Evolutionary conservation across 108 stramenopile species (phyloP).

Genomic region (Pelagomonas calceolata): DNA sequence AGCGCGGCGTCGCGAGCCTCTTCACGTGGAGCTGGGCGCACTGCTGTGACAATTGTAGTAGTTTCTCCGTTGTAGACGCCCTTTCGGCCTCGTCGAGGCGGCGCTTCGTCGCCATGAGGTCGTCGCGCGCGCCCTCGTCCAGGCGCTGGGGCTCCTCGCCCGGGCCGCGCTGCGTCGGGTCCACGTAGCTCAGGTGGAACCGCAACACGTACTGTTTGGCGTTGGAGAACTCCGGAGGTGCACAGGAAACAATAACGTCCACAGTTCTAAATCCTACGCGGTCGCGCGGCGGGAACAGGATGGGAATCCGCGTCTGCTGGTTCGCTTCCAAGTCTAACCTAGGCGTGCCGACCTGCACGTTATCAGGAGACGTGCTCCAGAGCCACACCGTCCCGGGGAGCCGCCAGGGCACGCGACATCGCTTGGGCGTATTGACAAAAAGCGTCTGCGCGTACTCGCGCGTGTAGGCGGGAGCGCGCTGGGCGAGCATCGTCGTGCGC

Average conservation of each 20-base stretch:
- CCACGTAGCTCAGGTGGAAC: background rate
- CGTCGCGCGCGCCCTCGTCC: too few species aligned
- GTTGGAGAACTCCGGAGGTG: background rate
- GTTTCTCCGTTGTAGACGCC: background rate
- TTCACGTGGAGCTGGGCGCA: background rate
- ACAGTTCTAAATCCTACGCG: background rate
- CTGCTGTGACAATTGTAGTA: background rate
- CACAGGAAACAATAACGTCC: background rate
- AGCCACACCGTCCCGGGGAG: background rate
- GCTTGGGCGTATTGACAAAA: background rate
- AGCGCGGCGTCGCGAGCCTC: background rate
- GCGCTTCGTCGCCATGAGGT: background rate
- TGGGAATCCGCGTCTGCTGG: background rate
- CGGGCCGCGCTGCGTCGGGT: background rate
- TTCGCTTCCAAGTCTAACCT: background rate
- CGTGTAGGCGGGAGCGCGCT: background rate
- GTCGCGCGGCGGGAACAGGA: background rate
- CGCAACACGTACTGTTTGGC: background rate
- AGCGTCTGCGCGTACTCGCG: slow-evolving; percentile 1
- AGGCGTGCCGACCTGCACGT: background rate
- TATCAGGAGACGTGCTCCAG: background rate
- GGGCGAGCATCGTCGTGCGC: background rate
- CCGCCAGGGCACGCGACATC: background rate
- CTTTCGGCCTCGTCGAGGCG: background rate
- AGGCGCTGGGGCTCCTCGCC: background rate